Conservation (phyloP, 2,329 filamentous ascomycete genomes). For the Fusarium nurragi region DNA sequence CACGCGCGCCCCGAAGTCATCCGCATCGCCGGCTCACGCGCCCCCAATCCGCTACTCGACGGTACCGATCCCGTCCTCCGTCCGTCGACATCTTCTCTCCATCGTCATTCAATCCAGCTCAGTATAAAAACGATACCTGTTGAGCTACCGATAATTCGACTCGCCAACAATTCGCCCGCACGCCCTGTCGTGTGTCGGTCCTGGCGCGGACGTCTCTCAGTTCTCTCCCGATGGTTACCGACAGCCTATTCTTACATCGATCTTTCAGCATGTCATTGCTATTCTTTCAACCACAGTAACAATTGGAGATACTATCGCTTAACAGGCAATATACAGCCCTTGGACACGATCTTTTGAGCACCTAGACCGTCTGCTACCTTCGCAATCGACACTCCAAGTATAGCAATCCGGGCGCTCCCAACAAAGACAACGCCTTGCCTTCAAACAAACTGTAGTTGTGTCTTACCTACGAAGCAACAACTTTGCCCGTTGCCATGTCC, state of each 20-base stretch:
- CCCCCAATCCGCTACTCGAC: constrained; percentile 35
- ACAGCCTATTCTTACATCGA: constrained; percentile 23
- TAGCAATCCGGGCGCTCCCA: constrained; percentile 25
- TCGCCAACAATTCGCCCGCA: constrained; percentile 24
- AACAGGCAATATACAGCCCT: not conserved
- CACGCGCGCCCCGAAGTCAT: constrained; percentile 46
- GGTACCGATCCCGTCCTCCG: constrained; percentile 25
- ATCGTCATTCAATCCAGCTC: constrained; percentile 4
- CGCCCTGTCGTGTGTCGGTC: constrained; percentile 34
- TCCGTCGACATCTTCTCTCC: constrained; percentile 11
- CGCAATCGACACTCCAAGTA: constrained; percentile 35
- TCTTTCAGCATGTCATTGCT: constrained; percentile 36
- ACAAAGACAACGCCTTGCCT: constrained; percentile 27
- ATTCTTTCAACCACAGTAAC: constrained; percentile 26
- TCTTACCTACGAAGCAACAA: constrained; percentile 15
- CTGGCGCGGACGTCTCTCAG: constrained; percentile 34
- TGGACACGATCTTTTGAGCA: not conserved
- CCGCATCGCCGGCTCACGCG: constrained; percentile 46
- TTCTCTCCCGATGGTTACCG: constrained; percentile 43
- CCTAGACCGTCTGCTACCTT: constrained; percentile 1
- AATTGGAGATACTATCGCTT: constrained; percentile 21
- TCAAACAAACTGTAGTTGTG: constrained; percentile 40
- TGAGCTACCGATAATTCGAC: constrained; percentile 15
- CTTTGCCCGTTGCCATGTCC: constrained; percentile 42
- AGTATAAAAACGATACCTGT: constrained; percentile 25